A percentile compares a stretch with the other conserved stretches of the same genome.
These are phyloP conservation scores for Gaultheria prostrata DNA, from an alignment of 148 eudicot genomes.

Conservation along the genomic window DNA sequence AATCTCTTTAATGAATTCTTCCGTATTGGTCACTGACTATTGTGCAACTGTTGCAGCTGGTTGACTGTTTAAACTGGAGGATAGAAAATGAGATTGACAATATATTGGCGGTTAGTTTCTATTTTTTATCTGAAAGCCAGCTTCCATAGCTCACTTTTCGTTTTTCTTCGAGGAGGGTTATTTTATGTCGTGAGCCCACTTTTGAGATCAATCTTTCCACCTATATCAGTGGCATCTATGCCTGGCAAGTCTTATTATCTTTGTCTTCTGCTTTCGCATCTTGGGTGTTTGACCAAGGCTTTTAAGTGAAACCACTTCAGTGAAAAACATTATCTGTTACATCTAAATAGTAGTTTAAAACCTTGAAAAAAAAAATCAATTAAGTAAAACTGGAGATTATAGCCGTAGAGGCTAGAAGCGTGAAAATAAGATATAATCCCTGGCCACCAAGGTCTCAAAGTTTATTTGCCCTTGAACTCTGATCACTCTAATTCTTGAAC, in stretches of 20 bases:
- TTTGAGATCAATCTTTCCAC: not conserved
- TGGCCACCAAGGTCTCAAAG: not conserved
- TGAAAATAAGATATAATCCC: not conserved
- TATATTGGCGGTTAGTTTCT: slow-evolving; percentile 65
- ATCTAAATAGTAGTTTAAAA: not conserved
- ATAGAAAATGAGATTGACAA: slow-evolving; percentile 86
- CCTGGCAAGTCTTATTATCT: not conserved
- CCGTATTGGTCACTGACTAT: slow-evolving; percentile 22
- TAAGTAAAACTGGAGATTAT: not conserved
- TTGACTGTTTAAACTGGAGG: slow-evolving; percentile 87
- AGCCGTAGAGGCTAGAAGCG: not conserved
- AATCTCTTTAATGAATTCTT: slow-evolving; percentile 7
- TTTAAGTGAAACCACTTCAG: not conserved
- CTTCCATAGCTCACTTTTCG: not conserved
- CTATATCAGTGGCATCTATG: not conserved
- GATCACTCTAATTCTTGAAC: not conserved
- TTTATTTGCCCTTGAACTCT: slow-evolving; percentile 6
- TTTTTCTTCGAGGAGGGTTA: not conserved
- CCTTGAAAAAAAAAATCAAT: not conserved
- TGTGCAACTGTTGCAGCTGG: slow-evolving; percentile 47
- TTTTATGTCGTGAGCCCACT: not conserved
- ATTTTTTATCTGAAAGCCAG: slow-evolving; percentile 3
- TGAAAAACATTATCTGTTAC: not conserved
- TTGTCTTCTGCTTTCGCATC: not conserved
- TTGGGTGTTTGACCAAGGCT: not conserved